Percentiles rank a stretch among this genome's conserved stretches.
phyloP scores from a whole-genome alignment of 345 rosid species.

The Boechera stricta region DNA sequence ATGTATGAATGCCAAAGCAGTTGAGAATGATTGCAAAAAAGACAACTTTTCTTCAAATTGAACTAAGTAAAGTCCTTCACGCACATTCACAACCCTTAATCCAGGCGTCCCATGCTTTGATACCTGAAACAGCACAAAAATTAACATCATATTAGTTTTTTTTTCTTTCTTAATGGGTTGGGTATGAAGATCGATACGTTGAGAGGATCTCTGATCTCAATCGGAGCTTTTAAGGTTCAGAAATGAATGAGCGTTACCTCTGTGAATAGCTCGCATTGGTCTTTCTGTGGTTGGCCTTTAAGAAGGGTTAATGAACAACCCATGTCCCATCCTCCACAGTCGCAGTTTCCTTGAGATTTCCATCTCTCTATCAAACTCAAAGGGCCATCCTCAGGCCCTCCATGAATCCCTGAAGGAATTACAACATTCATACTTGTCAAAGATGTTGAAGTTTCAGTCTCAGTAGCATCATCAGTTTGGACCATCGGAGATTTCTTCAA shows the following conservation, averaged over 20 bases:
- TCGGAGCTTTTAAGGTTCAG: neutral
- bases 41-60: slow-evolving; percentile 63
- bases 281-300: slow-evolving; percentile 46
- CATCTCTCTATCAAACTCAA: slow-evolving; percentile 77
- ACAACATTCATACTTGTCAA: slow-evolving; percentile 63
- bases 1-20: slow-evolving; percentile 78
- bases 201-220: neutral
- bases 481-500: slow-evolving; percentile 51
- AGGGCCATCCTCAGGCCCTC: slow-evolving; percentile 74
- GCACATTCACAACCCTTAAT: slow-evolving; percentile 59
- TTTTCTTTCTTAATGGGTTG: too few species aligned
- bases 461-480: slow-evolving; percentile 31
- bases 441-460: slow-evolving; percentile 42
- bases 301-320: slow-evolving; percentile 79
- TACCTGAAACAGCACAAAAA: slow-evolving; percentile 49
- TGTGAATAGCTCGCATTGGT: slow-evolving; percentile 51
- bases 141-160: too few species aligned
- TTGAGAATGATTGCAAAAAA: slow-evolving; percentile 64
- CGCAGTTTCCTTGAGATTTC: slow-evolving; percentile 85
- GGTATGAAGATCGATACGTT: too few species aligned
- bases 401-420: slow-evolving; percentile 76
- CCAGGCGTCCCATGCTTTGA: slow-evolving; percentile 50
- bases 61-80: slow-evolving; percentile 59
- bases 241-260: slow-evolving; percentile 12
- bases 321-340: slow-evolving; percentile 94